These are phyloP conservation scores for Thraustochytrium striatum DNA, from an alignment of 352 stramenopile species.

Conservation along the genomic window DNA sequence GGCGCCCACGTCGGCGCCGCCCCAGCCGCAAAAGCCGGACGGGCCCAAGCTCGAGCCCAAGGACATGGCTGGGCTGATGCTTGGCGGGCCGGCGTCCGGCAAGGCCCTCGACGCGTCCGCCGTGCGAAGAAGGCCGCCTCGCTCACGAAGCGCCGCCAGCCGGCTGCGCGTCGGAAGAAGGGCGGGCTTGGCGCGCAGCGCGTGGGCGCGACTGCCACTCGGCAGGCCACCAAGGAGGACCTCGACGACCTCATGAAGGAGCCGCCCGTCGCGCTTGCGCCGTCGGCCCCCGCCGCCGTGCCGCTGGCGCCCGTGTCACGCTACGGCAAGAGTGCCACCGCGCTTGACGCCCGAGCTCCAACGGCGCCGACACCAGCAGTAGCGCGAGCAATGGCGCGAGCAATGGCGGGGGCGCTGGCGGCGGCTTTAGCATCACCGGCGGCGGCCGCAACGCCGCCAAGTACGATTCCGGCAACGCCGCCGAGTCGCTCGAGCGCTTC, in stretches of 20 bases:
- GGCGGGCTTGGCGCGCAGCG: slow-evolving; percentile 17
- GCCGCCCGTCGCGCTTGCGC: background rate
- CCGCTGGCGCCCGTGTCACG: background rate
- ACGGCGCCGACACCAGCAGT: background rate
- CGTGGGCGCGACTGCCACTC: background rate
- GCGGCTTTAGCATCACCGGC: slow-evolving; percentile 40
- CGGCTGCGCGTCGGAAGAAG: slow-evolving; percentile 14
- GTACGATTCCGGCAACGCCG: background rate
- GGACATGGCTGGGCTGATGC: slow-evolving; percentile 1
- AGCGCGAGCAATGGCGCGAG: background rate
- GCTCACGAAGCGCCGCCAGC: slow-evolving; percentile 5
- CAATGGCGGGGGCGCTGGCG: background rate
- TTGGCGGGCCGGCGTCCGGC: background rate
- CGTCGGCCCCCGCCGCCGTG: background rate
- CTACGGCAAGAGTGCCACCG: background rate
- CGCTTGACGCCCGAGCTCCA: background rate
- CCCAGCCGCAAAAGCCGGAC: too few species aligned
- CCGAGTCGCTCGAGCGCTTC: slow-evolving; percentile 16
- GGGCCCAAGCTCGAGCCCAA: too few species aligned
- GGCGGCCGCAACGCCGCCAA: background rate
- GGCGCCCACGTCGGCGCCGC: background rate
- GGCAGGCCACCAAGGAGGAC: background rate
- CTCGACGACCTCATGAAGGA: slow-evolving; percentile 31
- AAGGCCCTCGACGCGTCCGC: background rate
- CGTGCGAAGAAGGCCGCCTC: slow-evolving; percentile 13